These are phyloP conservation scores for Globisporangium takayamanum DNA, from an alignment of 352 stramenopile genomes.

Conservation along the genomic window DNA sequence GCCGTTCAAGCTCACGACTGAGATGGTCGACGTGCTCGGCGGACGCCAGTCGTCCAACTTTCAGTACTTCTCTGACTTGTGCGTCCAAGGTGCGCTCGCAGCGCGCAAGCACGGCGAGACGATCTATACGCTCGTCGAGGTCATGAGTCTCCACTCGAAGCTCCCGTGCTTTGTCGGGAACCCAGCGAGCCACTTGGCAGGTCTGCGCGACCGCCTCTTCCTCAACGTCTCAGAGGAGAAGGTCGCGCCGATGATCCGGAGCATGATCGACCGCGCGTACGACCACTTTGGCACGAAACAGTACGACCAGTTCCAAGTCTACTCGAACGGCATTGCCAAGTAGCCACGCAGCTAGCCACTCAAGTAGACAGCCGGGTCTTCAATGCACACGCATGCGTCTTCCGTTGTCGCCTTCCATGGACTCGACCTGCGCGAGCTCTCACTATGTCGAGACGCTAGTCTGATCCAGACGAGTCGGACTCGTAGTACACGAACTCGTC, in stretches of 20 bases:
- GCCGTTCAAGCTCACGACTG: conserved; percentile 95
- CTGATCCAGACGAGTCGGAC: not conserved
- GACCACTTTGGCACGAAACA: conserved; percentile 95
- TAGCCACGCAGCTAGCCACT: not conserved
- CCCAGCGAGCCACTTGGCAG: conserved; percentile 25
- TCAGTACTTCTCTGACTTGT: conserved; percentile 91
- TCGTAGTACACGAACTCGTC: conserved; percentile 3
- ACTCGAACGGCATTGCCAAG: conserved; percentile 81
- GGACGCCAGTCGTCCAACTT: conserved; percentile 90
- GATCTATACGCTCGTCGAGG: conserved; percentile 94
- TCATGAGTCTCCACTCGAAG: conserved; percentile 88
- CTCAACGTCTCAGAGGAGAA: conserved; percentile 59
- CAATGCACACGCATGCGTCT: too few relatives aligned
- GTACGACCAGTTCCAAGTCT: conserved; percentile 94
- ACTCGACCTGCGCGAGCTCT: too few relatives aligned
- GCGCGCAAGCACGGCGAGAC: conserved; percentile 89
- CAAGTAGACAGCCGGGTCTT: too few relatives aligned
- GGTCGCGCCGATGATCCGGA: conserved; percentile 64
- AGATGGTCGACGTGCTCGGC: conserved; percentile 94
- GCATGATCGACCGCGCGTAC: conserved; percentile 92
- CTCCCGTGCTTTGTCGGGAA: conserved; percentile 60
- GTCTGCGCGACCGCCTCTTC: conserved; percentile 62
- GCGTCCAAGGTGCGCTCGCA: conserved; percentile 90
- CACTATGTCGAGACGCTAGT: not conserved
- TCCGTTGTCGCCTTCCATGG: too few relatives aligned